Base-by-base conservation (phyloP, 2,329 filamentous ascomycete species). In the Sphaerulina vaccinii region DNA sequence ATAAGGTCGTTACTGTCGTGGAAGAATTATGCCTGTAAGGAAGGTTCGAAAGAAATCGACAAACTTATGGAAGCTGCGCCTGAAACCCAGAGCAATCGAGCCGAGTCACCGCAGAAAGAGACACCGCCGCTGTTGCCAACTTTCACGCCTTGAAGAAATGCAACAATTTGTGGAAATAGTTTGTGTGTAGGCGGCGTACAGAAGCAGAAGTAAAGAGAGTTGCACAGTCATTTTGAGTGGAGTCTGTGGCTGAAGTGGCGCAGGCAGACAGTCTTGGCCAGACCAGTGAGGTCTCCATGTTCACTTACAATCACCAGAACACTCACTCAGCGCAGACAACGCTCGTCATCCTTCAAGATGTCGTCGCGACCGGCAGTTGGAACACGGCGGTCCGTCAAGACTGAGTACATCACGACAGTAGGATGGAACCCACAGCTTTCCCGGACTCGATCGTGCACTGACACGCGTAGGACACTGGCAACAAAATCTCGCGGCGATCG, bases 381-480 rank as follows among this genome's bases (percentile, higher is more conserved):
- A 13, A 60, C 53, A 38, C 62, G 71, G 63, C 87, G 91, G 68
- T 78, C 84, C 44, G 79, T 82, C 8, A 95, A 90, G 73, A 89
- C 89, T 72, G 91, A 96, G 72, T 97, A 96, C 70, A 96, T 99
- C 57, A 92, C 96, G 74, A 99, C 93, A 48, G 91, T 95, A 79
- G 65, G 15, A 19, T 11, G 24, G 22, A 21, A 9, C 21, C 7
- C 9, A 24, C 27, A 23, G 10, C 35, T 11, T 22, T 24, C 39
- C 33, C 37, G 19, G 32, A 23, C 29, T 21, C 24, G 37, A 29
- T 15, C 27, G 27, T 21, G 46, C 54, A 16, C 33, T 41, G 16
- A 55, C 38, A 19, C 45, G 5, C 3, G 15, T 62, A 95, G 91
- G 92, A 97, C 74, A 96, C 91, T 2, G 93, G 93, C 61, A 99